Evolutionary conservation across 2,329 filamentous ascomycete genomes (phyloP).

Genomic region (Cladosporium sp.): DNA sequence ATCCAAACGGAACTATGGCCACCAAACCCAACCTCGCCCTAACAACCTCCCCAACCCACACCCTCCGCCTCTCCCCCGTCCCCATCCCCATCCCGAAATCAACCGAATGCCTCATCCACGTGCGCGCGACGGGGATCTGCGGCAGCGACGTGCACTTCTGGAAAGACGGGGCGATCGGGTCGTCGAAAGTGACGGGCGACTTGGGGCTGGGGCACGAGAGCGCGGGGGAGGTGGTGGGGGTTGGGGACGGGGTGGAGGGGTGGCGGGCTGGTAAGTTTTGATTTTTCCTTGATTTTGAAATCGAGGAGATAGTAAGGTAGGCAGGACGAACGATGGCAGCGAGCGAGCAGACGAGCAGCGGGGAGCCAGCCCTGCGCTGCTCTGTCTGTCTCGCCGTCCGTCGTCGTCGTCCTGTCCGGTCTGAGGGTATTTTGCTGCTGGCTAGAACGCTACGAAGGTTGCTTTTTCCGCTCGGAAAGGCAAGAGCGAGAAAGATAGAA

Average conservation of each 20-base stretch:
- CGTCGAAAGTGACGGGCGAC: slow-evolving; percentile 18
- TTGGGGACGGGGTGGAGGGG: slow-evolving; percentile 19
- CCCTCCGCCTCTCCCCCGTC: slow-evolving; percentile 22
- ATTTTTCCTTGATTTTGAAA: background rate
- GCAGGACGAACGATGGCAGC: too few species aligned
- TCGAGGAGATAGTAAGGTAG: too few species aligned
- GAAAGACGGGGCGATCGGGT: slow-evolving; percentile 26
- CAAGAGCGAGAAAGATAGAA: too few species aligned
- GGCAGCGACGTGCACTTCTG: slow-evolving; percentile 30
- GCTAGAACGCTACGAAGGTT: too few species aligned
- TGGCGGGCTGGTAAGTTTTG: slow-evolving; percentile 20
- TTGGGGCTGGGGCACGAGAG: slow-evolving; percentile 27
- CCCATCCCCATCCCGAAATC: slow-evolving; percentile 21
- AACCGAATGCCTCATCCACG: slow-evolving; percentile 27
- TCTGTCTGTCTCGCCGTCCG: too few species aligned
- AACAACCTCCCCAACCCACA: slow-evolving; percentile 28
- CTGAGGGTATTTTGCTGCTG: too few species aligned
- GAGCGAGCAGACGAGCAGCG: too few species aligned
- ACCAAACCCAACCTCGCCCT: slow-evolving; percentile 24
- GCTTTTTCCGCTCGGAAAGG: too few species aligned
- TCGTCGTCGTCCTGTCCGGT: too few species aligned
- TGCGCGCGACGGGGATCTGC: slow-evolving; percentile 30
- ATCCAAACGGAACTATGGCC: background rate
- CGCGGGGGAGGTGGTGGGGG: slow-evolving; percentile 22
- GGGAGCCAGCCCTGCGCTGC: too few species aligned